phyloP scores from a whole-genome alignment of 2,329 filamentous ascomycete species.

The Thermomyces lanuginosus region DNA sequence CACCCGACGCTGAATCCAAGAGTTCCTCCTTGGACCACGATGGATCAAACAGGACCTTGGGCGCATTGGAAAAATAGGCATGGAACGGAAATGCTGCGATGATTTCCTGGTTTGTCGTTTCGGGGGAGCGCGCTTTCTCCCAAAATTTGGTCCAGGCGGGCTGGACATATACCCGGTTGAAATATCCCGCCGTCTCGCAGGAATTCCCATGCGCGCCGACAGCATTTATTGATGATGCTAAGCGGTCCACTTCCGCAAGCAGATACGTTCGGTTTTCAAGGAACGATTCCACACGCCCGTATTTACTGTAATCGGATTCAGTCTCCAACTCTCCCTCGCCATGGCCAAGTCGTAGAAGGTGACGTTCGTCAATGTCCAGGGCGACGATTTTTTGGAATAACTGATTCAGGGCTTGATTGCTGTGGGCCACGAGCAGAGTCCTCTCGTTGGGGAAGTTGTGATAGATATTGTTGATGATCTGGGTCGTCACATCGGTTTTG shows the following conservation, averaged over 20 bases:
- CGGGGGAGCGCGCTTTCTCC: slow-evolving; percentile 43
- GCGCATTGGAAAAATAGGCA: slow-evolving; percentile 69
- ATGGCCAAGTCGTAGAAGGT: slow-evolving; percentile 80
- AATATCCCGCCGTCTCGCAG: slow-evolving; percentile 93
- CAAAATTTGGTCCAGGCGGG: slow-evolving; percentile 80
- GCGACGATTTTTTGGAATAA: slow-evolving; percentile 96
- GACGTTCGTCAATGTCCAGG: slow-evolving; percentile 86
- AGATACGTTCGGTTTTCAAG: slow-evolving; percentile 69
- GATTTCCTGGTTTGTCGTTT: slow-evolving; percentile 45
- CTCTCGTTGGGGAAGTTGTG: slow-evolving; percentile 91
- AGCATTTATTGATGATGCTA: slow-evolving; percentile 70
- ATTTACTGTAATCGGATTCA: slow-evolving; percentile 78
- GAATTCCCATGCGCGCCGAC: slow-evolving; percentile 91
- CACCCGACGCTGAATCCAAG: slow-evolving; percentile 64
- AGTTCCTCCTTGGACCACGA: slow-evolving; percentile 48
- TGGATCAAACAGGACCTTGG: slow-evolving; percentile 65
- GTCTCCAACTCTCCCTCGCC: slow-evolving; percentile 88
- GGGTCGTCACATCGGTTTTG: slow-evolving; percentile 97
- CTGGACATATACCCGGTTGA: slow-evolving; percentile 78
- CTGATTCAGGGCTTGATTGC: slow-evolving; percentile 94
- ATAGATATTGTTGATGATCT: slow-evolving; percentile 98
- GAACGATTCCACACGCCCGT: slow-evolving; percentile 88
- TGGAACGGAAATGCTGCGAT: slow-evolving; percentile 72
- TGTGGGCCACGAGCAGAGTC: slow-evolving; percentile 85
- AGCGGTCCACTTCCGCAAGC: slow-evolving; percentile 66